These are phyloP conservation scores for Oryza glumipatula DNA, from an alignment of 176 grass and related monocot genomes.

Conservation along the genomic window DNA sequence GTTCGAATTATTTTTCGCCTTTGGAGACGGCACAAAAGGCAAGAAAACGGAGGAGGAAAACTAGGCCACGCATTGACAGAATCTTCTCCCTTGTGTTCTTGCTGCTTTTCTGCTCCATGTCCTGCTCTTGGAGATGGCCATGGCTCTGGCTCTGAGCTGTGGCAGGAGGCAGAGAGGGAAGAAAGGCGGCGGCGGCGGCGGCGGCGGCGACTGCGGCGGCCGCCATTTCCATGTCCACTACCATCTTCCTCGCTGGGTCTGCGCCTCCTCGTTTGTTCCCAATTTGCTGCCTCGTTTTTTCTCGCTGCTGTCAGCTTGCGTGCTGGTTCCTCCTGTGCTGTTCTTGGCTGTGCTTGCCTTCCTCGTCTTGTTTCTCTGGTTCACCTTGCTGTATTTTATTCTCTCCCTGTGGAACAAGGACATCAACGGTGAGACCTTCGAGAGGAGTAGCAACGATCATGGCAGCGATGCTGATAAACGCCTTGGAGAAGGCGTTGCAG, in stretches of 20 bases:
- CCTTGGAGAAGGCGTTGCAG: neutral
- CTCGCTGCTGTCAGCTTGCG: conserved; percentile 9
- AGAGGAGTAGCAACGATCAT: neutral
- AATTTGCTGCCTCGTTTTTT: neutral
- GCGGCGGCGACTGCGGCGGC: neutral
- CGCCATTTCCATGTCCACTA: conserved; percentile 46
- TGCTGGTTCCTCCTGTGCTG: conserved; percentile 34
- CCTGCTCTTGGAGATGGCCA: neutral
- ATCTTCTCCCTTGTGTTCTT: conserved; percentile 5
- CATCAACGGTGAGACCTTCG: neutral
- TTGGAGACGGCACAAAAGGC: neutral
- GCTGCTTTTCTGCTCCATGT: neutral
- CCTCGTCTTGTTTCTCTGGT: conserved; percentile 38
- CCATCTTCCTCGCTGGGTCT: conserved; percentile 33
- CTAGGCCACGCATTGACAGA: neutral
- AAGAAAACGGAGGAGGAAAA: neutral
- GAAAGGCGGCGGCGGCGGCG: neutral
- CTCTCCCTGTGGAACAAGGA: conserved; percentile 1
- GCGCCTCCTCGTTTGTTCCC: neutral
- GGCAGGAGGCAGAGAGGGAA: conserved; percentile 9
- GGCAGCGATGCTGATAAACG: neutral
- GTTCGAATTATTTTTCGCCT: conserved; percentile 11
- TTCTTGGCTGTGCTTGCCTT: conserved; percentile 36
- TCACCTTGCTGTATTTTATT: conserved; percentile 44
- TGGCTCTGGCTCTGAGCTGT: conserved; percentile 37